These are phyloP conservation scores for Lipomyces sp. DNA, from an alignment of 805 yeast species.

Conservation along the genomic window DNA sequence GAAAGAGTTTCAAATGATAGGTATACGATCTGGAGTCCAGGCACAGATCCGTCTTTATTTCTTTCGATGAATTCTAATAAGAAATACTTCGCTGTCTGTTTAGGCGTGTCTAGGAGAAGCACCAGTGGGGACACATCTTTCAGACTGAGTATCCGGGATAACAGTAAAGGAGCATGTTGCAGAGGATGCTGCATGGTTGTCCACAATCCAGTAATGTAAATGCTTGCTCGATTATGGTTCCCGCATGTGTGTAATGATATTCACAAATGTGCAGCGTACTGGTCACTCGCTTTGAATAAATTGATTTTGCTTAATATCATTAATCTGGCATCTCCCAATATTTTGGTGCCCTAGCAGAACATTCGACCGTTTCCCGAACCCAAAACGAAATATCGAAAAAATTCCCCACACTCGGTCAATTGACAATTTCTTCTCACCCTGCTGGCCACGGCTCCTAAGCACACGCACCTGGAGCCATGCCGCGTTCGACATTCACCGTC, in stretches of 20 bases:
- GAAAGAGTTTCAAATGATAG: conserved; percentile 71
- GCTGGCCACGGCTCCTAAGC: conserved; percentile 7
- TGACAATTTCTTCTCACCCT: background rate
- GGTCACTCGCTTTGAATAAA: background rate
- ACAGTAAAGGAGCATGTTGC: conserved; percentile 44
- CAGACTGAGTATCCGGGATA: conserved; percentile 67
- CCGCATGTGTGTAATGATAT: background rate
- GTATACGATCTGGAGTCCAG: conserved; percentile 51
- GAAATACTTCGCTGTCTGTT: conserved; percentile 66
- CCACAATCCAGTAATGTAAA: background rate
- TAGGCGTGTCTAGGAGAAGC: conserved; percentile 68
- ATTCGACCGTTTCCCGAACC: no score
- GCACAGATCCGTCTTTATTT: conserved; percentile 39
- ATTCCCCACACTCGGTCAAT: background rate
- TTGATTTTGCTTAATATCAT: no score
- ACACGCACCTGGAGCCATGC: conserved; percentile 11
- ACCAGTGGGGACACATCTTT: conserved; percentile 79
- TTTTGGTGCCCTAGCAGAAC: no score
- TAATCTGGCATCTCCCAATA: no score
- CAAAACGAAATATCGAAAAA: background rate
- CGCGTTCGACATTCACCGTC: conserved; percentile 8
- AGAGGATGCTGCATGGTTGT: conserved; percentile 12
- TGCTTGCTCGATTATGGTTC: background rate
- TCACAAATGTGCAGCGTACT: background rate
- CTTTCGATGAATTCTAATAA: conserved; percentile 62